These are phyloP conservation scores for Kodamaea plutei DNA, from an alignment of 1,139 yeast genomes.

Conservation along the genomic window DNA sequence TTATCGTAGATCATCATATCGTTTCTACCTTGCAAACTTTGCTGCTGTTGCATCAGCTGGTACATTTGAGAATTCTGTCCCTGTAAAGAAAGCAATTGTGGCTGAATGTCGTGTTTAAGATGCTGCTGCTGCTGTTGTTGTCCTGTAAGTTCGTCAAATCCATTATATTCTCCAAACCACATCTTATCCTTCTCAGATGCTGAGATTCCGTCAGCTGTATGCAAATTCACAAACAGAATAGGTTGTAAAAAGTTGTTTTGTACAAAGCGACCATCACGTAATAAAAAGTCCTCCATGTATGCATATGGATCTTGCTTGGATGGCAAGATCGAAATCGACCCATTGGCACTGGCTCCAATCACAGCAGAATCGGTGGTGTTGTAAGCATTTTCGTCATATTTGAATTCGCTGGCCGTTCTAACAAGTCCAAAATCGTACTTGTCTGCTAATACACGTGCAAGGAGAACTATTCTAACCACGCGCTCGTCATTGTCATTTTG, in stretches of 20 bases:
- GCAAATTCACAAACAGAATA: slow-evolving; percentile 27
- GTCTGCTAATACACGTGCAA: slow-evolving; percentile 50
- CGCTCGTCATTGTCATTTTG: slow-evolving; percentile 43
- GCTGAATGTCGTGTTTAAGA: not conserved
- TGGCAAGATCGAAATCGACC: slow-evolving; percentile 2
- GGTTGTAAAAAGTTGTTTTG: slow-evolving; percentile 40
- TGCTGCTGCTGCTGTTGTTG: slow-evolving; percentile 18
- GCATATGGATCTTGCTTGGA: slow-evolving; percentile 20
- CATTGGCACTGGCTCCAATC: slow-evolving; percentile 8
- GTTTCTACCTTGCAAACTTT: not conserved
- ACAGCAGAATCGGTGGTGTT: slow-evolving; percentile 21
- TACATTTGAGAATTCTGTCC: not conserved
- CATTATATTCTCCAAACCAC: slow-evolving; percentile 17
- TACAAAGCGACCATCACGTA: slow-evolving; percentile 41
- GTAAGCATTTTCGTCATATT: slow-evolving; percentile 31
- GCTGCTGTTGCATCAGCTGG: too few species aligned
- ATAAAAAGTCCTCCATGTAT: slow-evolving; percentile 34
- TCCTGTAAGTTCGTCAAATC: slow-evolving; percentile 8
- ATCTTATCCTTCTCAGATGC: slow-evolving; percentile 15
- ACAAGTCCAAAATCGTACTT: slow-evolving; percentile 48
- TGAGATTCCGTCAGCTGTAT: slow-evolving; percentile 9
- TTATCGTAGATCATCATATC: slow-evolving; percentile 10
- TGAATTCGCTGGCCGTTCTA: slow-evolving; percentile 42
- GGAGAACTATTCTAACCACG: slow-evolving; percentile 45
- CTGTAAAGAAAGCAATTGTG: not conserved